Base-by-base conservation (phyloP, 2,329 filamentous ascomycete species). In the Aureobasidium sp. region DNA sequence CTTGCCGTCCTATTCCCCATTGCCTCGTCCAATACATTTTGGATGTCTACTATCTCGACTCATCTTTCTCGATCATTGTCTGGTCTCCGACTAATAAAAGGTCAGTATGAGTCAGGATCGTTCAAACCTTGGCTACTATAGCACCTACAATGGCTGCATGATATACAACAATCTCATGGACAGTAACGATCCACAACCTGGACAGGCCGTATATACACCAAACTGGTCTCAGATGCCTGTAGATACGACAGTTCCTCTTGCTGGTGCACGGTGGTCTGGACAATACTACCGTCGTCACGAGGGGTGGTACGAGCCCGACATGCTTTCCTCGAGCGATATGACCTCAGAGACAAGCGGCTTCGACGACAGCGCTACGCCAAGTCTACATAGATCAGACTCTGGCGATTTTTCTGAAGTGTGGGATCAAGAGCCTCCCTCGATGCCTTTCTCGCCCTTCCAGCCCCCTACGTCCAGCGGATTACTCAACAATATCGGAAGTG, bases 61-160 rank as follows among this genome's bases (percentile, higher is more conserved):
- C 25, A 5, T 36, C 36, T 37, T 20, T 25, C n/a, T 34, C 57
- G 57, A 45, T 60, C 44, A 15, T 22, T 51, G 17, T 39, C 45
- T 25, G 57, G 57, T 57, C 55, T 58, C 48, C 55, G 42, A 58
- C 39, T 39, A 14, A 14, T 47, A 22, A 25, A 39, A 37, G 55
- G 55, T 29, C 42, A 48, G 29, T 48, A 58, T 58, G 55, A 58
- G 55, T 31, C 55, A 58, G 22, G 55, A 37, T 44, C 55, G 14
- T 47, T 37, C 42, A 58, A 58, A 48, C 55, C 55, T 39, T 48
- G 55, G 55, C 42, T 58, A 47, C 42, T 58, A 39, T 17, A 48
- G 29, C 22, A 48, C 55, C 31, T 58, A 34, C 29, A 29, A 47
- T 48, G 55, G 22, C 39, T 22, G 31, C 14, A 37, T 48, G 55